Percentiles rank a stretch among this genome's conserved stretches.
Evolutionary conservation across 1,139 yeast genomes (phyloP).

Genomic region (Scheffersomyces titani): DNA sequence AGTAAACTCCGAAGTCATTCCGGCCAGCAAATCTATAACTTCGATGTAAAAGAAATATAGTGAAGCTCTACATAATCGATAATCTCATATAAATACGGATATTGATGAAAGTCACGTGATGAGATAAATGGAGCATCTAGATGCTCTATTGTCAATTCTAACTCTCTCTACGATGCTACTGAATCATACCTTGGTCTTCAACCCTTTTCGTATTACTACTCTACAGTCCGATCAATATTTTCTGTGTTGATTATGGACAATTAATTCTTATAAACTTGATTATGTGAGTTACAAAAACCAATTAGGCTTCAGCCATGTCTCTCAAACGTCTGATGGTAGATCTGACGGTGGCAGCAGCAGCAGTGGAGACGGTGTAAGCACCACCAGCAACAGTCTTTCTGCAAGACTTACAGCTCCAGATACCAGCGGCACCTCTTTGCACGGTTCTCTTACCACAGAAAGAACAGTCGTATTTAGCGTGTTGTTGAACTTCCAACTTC

Average conservation of each 20-base stretch:
- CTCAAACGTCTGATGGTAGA: constrained; percentile 99
- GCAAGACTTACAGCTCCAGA: constrained; percentile 97
- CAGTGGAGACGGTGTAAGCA: constrained; percentile 99
- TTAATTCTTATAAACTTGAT: constrained; percentile 11
- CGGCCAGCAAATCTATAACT: not conserved
- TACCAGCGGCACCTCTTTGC: constrained; percentile 97
- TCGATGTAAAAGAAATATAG: not conserved
- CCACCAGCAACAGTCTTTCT: constrained; percentile 99
- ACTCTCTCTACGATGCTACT: not conserved
- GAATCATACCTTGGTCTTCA: not conserved
- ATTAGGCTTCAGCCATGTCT: constrained; percentile 98
- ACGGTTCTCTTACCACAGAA: constrained; percentile 99
- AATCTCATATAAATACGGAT: not conserved
- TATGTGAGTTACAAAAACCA: constrained; percentile 14
- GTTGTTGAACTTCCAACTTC: constrained; percentile 99
- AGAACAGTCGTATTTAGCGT: constrained; percentile 97
- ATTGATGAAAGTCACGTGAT: not conserved
- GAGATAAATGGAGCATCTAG: not conserved
- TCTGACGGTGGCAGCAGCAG: constrained; percentile 99
- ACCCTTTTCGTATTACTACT: not conserved
- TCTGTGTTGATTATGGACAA: constrained; percentile 1
- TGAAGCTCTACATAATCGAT: not conserved
- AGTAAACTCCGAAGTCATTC: constrained; percentile 18
- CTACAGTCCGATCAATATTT: not conserved
- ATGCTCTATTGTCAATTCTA: not conserved